Base-by-base conservation (phyloP, 1,284 basidiomycete species). In the Rhodotorula mucilaginosa region DNA sequence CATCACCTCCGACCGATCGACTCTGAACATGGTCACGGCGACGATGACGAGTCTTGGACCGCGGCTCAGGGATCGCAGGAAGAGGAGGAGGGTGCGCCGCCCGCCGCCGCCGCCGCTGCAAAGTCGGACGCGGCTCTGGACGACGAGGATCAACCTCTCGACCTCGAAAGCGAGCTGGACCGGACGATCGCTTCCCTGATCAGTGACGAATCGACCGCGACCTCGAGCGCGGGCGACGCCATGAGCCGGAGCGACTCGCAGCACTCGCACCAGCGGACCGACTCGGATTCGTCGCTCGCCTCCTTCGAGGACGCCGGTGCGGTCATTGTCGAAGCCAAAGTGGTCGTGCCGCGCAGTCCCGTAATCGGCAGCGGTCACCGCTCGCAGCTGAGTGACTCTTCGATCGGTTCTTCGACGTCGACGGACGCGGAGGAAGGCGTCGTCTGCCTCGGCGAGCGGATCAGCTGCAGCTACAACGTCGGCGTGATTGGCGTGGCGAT, bases 401-500 rank as follows among this genome's bases (percentile, higher is more conserved):
- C 66, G n/a, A 59, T 63, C 23, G 63, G 56, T 12, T 58, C 44
- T 29, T 57, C 65, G n/a, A 59, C 61, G 3, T 66, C 62, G 64
- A 34, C 21, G 34, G 68, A 64, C 18, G 54, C 39, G 12, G 74
- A 71, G 21, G 58, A 68, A 31, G 74, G 58, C 5, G 60, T 76
- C 29, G 74, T 76, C 15, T 74, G 73, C 61, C 71, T 70, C 68
- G 74, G 74, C 18, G 69, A 76, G 65, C 51, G 74, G 12, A 60
- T 76, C 51, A 68, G 64, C 39, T 74, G 74, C 59, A 72, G 39
- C 26, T 74, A 72, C 57, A 69, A 70, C 29, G 70, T 71, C 18
- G 72, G 67, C 31, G 67, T 71, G 1, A 70, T 74, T 49, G 74
- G 74, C 3, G 60, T 74, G 52, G 74, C 72, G 21, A 67, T 75